phyloP scores from a whole-genome alignment of 768 basidiomycete species.

The Boletus bicolor region DNA sequence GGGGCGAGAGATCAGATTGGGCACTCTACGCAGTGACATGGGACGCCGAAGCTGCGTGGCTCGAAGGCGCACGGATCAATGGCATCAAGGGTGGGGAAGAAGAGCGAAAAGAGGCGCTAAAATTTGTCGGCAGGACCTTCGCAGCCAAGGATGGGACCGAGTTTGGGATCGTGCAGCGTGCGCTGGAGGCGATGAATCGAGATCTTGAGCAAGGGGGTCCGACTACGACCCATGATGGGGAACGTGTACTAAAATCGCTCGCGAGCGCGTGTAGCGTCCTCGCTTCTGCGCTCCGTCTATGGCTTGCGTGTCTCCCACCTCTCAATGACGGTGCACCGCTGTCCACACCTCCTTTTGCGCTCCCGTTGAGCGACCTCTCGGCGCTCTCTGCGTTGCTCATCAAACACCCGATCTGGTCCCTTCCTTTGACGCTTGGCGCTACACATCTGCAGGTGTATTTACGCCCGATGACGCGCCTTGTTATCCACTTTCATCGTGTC shows the following conservation, averaged over 20 bases:
- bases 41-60: constrained; percentile 55
- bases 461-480: constrained; percentile 54
- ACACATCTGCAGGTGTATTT: constrained; percentile 12
- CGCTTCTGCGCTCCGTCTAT: constrained; percentile 53
- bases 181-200: constrained; percentile 33
- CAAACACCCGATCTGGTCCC: constrained; percentile 51
- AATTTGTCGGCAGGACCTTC: constrained; percentile 40
- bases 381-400: constrained; percentile 49
- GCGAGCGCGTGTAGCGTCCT: constrained; percentile 38
- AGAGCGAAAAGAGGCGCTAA: constrained; percentile 48
- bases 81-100: constrained; percentile 59
- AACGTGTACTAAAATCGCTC: constrained; percentile 26
- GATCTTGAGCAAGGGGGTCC: constrained; percentile 17
- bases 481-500: constrained; percentile 55
- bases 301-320: constrained; percentile 58
- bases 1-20: constrained; percentile 23
- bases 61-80: constrained; percentile 77
- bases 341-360: constrained; percentile 52
- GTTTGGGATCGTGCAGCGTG: constrained; percentile 35
- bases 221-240: neutral
- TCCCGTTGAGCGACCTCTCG: constrained; percentile 59
- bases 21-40: constrained; percentile 37
- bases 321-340: constrained; percentile 36
- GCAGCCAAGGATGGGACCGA: constrained; percentile 29
- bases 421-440: constrained; percentile 6